phyloP scores from a whole-genome alignment of 1,284 basidiomycete species.

The Pseudozyma tsukubaensis region DNA sequence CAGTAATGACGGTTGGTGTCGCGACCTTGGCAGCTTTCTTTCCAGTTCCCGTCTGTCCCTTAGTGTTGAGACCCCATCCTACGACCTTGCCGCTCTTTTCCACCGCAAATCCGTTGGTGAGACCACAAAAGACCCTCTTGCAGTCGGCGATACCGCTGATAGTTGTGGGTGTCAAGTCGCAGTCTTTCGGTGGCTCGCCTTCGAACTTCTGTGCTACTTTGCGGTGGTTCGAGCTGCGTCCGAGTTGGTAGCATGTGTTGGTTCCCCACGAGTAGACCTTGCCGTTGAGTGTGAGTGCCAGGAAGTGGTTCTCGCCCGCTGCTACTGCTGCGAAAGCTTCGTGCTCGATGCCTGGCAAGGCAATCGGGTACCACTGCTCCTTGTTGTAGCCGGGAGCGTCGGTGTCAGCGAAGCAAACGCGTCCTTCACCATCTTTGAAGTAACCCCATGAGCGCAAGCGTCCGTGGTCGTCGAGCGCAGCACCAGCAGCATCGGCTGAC shows the following conservation, averaged over 20 bases:
- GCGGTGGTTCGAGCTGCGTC: slow-evolving; percentile 78
- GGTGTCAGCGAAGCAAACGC: slow-evolving; percentile 80
- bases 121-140: slow-evolving; percentile 81
- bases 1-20: slow-evolving; percentile 77
- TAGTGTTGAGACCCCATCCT: slow-evolving; percentile 90
- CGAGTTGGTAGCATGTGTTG: slow-evolving; percentile 86
- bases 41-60: slow-evolving; percentile 76
- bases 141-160: slow-evolving; percentile 78
- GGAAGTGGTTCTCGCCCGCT: slow-evolving; percentile 85
- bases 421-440: slow-evolving; percentile 81
- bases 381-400: slow-evolving; percentile 51
- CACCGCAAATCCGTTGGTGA: slow-evolving; percentile 88
- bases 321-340: slow-evolving; percentile 79
- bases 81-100: slow-evolving; percentile 83
- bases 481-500: slow-evolving; percentile 85
- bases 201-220: slow-evolving; percentile 51
- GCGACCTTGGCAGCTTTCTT: slow-evolving; percentile 73
- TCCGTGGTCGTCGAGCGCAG: slow-evolving; percentile 81
- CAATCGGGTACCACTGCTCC: slow-evolving; percentile 62
- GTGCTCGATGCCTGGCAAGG: slow-evolving; percentile 70
- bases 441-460: slow-evolving; percentile 77
- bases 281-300: slow-evolving; percentile 85
- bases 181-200: slow-evolving; percentile 77
- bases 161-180: slow-evolving; percentile 83
- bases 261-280: slow-evolving; percentile 83